Evolutionary conservation across 306 rosid species (phyloP).

Genomic region (Sechiopsis laciniata): DNA sequence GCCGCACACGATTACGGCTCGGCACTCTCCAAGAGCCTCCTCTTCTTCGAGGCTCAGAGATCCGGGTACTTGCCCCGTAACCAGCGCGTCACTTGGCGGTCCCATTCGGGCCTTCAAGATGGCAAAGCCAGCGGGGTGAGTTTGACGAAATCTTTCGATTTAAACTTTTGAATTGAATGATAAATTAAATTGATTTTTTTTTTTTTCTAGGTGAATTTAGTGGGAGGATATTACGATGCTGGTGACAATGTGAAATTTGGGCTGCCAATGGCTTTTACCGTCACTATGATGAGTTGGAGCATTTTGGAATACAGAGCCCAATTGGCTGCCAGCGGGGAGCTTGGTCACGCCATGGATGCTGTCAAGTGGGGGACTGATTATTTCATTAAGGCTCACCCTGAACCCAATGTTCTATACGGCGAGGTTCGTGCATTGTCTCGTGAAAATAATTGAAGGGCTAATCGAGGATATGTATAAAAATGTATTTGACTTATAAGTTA

Average conservation of each 20-base stretch:
- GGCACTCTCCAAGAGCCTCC: slow-evolving; percentile 80
- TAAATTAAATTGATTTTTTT: no score
- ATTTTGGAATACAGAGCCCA: slow-evolving; percentile 79
- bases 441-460: no score
- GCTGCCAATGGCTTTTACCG: slow-evolving; percentile 89
- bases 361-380: slow-evolving; percentile 95
- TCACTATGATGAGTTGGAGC: slow-evolving; percentile 97
- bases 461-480: no score
- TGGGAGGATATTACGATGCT: slow-evolving; percentile 93
- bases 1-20: slow-evolving; percentile 79
- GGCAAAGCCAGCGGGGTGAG: slow-evolving; percentile 87
- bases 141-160: background rate
- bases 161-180: background rate
- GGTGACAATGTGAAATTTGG: slow-evolving; percentile 99
- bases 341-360: slow-evolving; percentile 80
- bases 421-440: slow-evolving; percentile 38
- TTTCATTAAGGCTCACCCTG: slow-evolving; percentile 86
- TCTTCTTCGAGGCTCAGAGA: slow-evolving; percentile 97
- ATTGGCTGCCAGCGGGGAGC: slow-evolving; percentile 73
- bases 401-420: slow-evolving; percentile 82
- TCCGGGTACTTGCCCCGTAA: slow-evolving; percentile 68
- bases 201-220: slow-evolving; percentile 68
- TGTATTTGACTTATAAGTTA: no score
- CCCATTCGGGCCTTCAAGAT: slow-evolving; percentile 74
- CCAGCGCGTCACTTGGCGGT: slow-evolving; percentile 93